Conservation (phyloP, 1,284 basidiomycete species). For the Singerocomus inundabilis region DNA sequence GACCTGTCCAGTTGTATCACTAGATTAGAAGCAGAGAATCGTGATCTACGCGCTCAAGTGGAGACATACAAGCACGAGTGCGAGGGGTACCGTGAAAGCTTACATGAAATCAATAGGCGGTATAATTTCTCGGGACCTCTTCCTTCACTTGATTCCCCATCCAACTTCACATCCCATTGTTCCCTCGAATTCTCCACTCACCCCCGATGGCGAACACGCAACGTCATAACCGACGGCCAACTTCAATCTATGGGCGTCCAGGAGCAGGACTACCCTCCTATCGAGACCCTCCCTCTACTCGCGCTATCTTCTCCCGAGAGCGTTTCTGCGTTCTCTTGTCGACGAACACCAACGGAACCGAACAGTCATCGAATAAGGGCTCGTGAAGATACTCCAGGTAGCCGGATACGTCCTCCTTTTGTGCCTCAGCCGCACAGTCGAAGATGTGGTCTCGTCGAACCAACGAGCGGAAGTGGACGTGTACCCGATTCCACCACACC, state of each 20-base stretch:
- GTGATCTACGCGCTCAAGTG: conserved; percentile 6
- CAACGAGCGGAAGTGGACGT: conserved; percentile 2
- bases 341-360: conserved; percentile 11
- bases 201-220: conserved; percentile 21
- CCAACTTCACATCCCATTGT: not conserved
- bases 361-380: conserved; percentile 4
- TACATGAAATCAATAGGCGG: conserved; percentile 17
- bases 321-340: not conserved
- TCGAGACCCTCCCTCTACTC: conserved; percentile 16
- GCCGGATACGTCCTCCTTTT: not conserved
- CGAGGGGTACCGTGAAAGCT: conserved; percentile 6
- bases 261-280: conserved; percentile 18
- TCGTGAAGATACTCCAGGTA: not conserved
- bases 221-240: not conserved
- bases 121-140: conserved; percentile 6
- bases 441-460: conserved; percentile 2
- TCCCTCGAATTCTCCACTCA: conserved; percentile 12
- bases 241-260: not conserved
- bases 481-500: too few relatives aligned
- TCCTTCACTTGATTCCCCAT: not conserved
- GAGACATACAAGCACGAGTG: conserved; percentile 14
- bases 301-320: conserved; percentile 13
- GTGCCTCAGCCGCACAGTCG: conserved; percentile 2
- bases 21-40: conserved; percentile 23
- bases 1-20: conserved; percentile 16